Percentiles rank a stretch among this genome's conserved stretches.
phyloP scores from a whole-genome alignment of 2,329 filamentous ascomycete genomes.

The Chaetomium sp. region DNA sequence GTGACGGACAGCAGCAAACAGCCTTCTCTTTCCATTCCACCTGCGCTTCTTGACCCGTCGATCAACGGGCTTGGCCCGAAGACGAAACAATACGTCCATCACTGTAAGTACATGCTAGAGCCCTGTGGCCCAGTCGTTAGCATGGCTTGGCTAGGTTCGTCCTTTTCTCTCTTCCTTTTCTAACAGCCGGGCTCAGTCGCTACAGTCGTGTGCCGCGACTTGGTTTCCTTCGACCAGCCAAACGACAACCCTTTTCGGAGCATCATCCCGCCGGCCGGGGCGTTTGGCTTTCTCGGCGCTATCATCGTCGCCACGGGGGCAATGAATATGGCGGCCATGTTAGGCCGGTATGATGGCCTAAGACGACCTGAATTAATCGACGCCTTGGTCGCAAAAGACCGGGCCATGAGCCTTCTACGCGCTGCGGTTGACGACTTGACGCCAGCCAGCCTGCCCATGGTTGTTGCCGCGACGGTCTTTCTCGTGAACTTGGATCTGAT shows the following conservation, averaged over 20 bases:
- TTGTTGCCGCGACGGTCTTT: conserved; percentile 42
- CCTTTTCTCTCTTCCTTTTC: neutral
- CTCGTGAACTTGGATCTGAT: conserved; percentile 46
- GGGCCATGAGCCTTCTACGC: conserved; percentile 38
- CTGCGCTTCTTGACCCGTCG: conserved; percentile 45
- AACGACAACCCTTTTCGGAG: conserved; percentile 41
- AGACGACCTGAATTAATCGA: conserved; percentile 32
- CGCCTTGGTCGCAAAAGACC: conserved; percentile 40
- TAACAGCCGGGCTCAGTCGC: conserved; percentile 29
- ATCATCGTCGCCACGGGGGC: conserved; percentile 44
- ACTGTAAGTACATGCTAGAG: conserved; percentile 36
- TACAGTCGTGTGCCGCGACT: conserved; percentile 45
- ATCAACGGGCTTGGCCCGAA: conserved; percentile 45
- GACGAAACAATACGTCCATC: conserved; percentile 42
- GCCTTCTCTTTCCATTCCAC: conserved; percentile 1
- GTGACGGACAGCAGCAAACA: too few relatives aligned
- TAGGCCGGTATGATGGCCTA: conserved; percentile 28
- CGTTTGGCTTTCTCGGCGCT: conserved; percentile 38
- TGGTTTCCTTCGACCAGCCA: conserved; percentile 41
- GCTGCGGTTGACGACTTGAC: conserved; percentile 34
- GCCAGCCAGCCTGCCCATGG: conserved; percentile 28
- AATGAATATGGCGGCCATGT: conserved; percentile 41
- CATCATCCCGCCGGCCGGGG: conserved; percentile 36
- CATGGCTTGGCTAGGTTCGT: too few relatives aligned
- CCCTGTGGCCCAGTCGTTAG: too few relatives aligned